Conservation (phyloP, 75 land plant species). For the Cunninghamia lanceolata region DNA sequence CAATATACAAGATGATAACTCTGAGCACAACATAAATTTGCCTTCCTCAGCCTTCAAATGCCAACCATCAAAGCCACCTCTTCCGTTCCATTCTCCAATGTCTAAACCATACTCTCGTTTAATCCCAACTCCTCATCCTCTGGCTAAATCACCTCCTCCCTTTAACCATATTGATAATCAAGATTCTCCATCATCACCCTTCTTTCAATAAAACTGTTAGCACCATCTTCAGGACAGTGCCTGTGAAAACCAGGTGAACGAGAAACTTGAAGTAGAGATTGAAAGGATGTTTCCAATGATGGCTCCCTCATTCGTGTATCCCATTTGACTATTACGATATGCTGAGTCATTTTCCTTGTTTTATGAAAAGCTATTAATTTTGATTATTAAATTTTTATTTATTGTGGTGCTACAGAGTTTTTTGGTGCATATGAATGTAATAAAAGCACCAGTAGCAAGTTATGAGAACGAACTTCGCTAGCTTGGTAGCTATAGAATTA, state of each 20-base stretch:
- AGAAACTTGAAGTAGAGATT: constrained; percentile 19
- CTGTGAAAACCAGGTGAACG: constrained; percentile 21
- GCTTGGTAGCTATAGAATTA: neutral
- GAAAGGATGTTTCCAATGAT: constrained; percentile 10
- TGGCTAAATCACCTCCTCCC: constrained; percentile 9
- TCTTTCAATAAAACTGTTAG: neutral
- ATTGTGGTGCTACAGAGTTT: neutral
- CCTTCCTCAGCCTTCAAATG: constrained; percentile 4
- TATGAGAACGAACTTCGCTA: neutral
- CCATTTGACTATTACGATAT: neutral
- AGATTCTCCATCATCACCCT: neutral
- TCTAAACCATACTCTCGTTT: neutral
- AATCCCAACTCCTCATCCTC: neutral
- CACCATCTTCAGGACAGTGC: neutral
- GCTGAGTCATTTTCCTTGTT: neutral
- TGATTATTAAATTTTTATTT: neutral
- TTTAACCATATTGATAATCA: neutral
- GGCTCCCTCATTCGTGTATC: too few relatives aligned
- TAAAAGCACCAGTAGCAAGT: neutral
- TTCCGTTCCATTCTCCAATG: constrained; percentile 5
- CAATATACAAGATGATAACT: constrained; percentile 40
- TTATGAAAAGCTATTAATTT: neutral
- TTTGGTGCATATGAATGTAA: neutral
- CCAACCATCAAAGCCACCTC: neutral
- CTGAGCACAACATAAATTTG: constrained; percentile 36